phyloP scores from a whole-genome alignment of 179 eudicot species.

The Silene noctiflora region DNA sequence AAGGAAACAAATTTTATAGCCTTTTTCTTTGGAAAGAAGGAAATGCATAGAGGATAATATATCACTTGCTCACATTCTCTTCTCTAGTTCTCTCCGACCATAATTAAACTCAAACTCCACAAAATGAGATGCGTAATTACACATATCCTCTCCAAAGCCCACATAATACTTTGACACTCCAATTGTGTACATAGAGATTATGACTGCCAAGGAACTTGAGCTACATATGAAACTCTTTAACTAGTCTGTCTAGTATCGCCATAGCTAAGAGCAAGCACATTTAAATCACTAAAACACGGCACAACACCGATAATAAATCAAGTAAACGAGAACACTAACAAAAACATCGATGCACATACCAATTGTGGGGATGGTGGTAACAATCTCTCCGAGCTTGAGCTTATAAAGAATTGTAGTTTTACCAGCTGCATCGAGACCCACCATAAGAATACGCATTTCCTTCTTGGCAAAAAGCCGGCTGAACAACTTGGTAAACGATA shows the following conservation, averaged over 20 bases:
- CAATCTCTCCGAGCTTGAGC: constrained; percentile 39
- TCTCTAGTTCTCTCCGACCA: background rate
- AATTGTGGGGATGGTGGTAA: constrained; percentile 40
- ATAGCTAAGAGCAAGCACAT: background rate
- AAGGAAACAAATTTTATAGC: background rate
- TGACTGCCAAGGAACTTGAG: no score
- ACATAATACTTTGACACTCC: background rate
- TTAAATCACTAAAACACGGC: background rate
- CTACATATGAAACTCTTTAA: no score
- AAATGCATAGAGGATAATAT: background rate
- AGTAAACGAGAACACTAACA: background rate
- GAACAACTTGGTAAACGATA: constrained; percentile 33
- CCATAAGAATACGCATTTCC: constrained; percentile 42
- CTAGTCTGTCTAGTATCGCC: background rate
- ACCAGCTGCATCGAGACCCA: constrained; percentile 43
- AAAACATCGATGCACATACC: constrained; percentile 21
- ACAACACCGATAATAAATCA: background rate
- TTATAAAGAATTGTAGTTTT: constrained; percentile 36
- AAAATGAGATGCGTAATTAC: background rate
- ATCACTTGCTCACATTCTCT: background rate
- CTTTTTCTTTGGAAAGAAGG: background rate
- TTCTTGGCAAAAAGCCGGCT: constrained; percentile 40
- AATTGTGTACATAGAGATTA: background rate
- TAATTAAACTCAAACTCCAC: background rate
- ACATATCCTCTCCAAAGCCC: background rate